Conservation (phyloP, 768 basidiomycete species). For the Phanerodontia chrysosporium region DNA sequence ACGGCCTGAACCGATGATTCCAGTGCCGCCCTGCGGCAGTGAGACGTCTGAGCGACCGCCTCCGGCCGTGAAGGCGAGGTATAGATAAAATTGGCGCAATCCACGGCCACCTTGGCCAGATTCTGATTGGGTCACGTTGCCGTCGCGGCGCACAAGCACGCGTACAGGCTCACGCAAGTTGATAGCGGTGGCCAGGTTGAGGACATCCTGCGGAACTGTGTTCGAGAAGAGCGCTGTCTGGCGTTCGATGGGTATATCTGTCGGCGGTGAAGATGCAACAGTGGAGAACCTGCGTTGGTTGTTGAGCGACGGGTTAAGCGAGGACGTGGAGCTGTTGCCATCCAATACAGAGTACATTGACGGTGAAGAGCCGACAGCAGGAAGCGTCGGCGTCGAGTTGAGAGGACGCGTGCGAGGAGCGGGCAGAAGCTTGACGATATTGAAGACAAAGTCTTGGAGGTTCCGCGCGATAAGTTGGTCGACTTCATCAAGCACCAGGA, state of each 20-base stretch:
- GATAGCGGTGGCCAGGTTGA: conserved; percentile 90
- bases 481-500: conserved; percentile 95
- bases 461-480: conserved; percentile 98
- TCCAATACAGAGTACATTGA: conserved; percentile 36
- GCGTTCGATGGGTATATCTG: conserved; percentile 56
- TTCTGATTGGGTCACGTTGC: conserved; percentile 69
- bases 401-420: conserved; percentile 69
- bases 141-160: conserved; percentile 92
- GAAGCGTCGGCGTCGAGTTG: conserved; percentile 39
- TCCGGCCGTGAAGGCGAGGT: conserved; percentile 90
- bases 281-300: conserved; percentile 53
- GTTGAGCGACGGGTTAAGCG: conserved; percentile 33
- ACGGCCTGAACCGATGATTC: conserved; percentile 93
- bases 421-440: conserved; percentile 90
- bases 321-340: conserved; percentile 22
- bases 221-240: conserved; percentile 96
- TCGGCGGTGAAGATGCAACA: conserved; percentile 43
- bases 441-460: conserved; percentile 91
- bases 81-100: conserved; percentile 93
- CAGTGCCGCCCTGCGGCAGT: conserved; percentile 49
- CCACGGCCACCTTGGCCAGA: conserved; percentile 74
- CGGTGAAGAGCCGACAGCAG: conserved; percentile 28
- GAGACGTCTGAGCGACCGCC: conserved; percentile 52
- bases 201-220: conserved; percentile 95
- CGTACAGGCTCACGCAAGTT: conserved; percentile 94